Percentiles rank a stretch among this genome's conserved stretches.
These are phyloP conservation scores for Neurospora sp. DNA, from an alignment of 495 filamentous ascomycete genomes.

Conservation along the genomic window DNA sequence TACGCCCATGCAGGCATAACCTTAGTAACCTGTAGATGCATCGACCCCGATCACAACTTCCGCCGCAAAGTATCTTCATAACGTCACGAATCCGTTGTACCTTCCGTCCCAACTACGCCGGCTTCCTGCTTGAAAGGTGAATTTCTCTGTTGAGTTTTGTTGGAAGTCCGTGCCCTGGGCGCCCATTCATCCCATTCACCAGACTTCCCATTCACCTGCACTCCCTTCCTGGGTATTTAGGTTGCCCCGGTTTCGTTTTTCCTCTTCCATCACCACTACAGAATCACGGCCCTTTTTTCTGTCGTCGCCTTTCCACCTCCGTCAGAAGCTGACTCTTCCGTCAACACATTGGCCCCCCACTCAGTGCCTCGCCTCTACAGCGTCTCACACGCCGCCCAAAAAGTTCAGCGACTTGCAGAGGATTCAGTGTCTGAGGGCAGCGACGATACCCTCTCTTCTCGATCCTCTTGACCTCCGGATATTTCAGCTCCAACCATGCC, in stretches of 20 bases:
- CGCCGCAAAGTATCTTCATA: not conserved
- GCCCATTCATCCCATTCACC: not conserved
- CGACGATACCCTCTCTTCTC: not conserved
- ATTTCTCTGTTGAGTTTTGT: not conserved
- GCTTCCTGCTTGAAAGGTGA: not conserved
- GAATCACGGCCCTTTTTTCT: not conserved
- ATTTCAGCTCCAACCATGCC: not conserved
- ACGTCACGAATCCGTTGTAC: not conserved
- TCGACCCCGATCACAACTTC: not conserved
- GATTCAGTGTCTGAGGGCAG: not conserved
- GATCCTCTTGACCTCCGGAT: not conserved
- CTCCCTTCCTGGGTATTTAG: not conserved
- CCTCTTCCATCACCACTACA: not conserved
- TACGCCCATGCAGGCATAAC: not conserved
- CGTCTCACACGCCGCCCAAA: not conserved
- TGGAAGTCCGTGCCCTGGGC: not conserved
- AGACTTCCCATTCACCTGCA: not conserved
- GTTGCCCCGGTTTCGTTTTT: not conserved
- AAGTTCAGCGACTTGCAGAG: not conserved
- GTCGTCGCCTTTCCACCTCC: not conserved
- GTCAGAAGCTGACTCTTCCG: not conserved
- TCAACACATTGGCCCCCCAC: not conserved
- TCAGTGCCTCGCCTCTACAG: not conserved
- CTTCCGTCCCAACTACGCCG: not conserved
- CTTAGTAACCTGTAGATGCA: not conserved